Evolutionary conservation across 1,139 yeast genomes (phyloP), one percentile per base, ranked within the genome.

Genomic region (Meyerozyma carpophila): DNA sequence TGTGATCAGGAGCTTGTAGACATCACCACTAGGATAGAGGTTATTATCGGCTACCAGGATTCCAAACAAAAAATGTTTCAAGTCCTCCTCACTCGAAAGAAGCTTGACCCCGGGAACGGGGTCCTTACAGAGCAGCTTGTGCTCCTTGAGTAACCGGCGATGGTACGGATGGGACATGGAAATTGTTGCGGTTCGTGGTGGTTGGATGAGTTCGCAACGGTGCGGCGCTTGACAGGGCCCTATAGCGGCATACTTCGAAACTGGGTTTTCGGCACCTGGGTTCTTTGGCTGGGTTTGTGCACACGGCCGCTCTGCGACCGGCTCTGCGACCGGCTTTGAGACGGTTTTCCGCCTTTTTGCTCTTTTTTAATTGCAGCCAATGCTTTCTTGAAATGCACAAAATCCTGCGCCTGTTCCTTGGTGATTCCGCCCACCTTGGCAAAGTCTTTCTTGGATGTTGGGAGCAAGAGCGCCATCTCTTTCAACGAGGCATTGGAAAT

Each of bases 391-490:
- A 83, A 81, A 49, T 66, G 62, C 32, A 62, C 61, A 54, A 75
- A 84, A 50, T 71, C 68, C 4, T 61, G 66, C 18, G 58, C 53
- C 45, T 78, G 81, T 9, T 61, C 68, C 34, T 61, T 61, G 11
- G 61, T 59, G 14, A 76, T 63, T 9, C 70, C 79, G 2, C 61
- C 60, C 28, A 81, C 55, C 41, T 61, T 62, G 7, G 66, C 60
- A 57, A 72, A 83, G 41, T 77, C 86, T n/a, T 57, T 59, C 44
- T 74, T 75, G 13, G 73, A 73, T 1, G 73, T 67, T 0, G 91
- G 91, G 29, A 84, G 59, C 38, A 63, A 65, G 16, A 61, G 56
- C 0, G 87, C 81, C 75, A 83, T 72, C 42, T 78, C 81, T 49
- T 70, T 72, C 41, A 84, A 56, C 0, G 81, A 65, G 0, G 59